These are phyloP conservation scores for Cyberlindnera petersonii DNA, from an alignment of 805 yeast species.

Conservation along the genomic window DNA sequence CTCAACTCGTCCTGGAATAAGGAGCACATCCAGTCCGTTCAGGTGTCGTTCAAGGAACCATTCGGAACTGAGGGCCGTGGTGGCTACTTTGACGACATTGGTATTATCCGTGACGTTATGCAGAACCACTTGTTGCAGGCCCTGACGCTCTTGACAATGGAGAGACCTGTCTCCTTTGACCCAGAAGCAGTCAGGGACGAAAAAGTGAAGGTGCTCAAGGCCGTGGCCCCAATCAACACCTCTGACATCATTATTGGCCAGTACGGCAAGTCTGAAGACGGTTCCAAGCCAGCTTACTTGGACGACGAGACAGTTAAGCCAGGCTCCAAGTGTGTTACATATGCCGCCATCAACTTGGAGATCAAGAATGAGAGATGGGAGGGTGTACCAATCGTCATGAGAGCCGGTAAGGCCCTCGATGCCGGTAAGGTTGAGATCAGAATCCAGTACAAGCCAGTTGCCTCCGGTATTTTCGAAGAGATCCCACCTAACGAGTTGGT, in stretches of 20 bases:
- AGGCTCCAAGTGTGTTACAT: slow-evolving; percentile 85
- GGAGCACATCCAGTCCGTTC: slow-evolving; percentile 72
- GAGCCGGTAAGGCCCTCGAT: slow-evolving; percentile 98
- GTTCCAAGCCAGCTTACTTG: slow-evolving; percentile 81
- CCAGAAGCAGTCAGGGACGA: slow-evolving; percentile 95
- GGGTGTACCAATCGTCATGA: slow-evolving; percentile 91
- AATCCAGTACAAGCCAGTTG: slow-evolving; percentile 84
- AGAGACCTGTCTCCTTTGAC: slow-evolving; percentile 85
- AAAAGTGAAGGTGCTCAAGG: slow-evolving; percentile 87
- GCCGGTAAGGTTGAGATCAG: slow-evolving; percentile 94
- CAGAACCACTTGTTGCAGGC: slow-evolving; percentile 96
- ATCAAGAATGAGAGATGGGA: slow-evolving; percentile 96
- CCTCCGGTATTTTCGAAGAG: slow-evolving; percentile 73
- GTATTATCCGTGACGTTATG: slow-evolving; percentile 96
- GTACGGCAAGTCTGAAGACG: slow-evolving; percentile 80
- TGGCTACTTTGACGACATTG: slow-evolving; percentile 93
- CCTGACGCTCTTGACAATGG: slow-evolving; percentile 89
- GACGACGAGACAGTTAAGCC: slow-evolving; percentile 88
- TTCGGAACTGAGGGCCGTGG: slow-evolving; percentile 99
- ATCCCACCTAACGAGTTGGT: slow-evolving; percentile 92
- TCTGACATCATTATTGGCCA: slow-evolving; percentile 81
- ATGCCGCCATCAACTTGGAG: slow-evolving; percentile 75
- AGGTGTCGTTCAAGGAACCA: slow-evolving; percentile 94
- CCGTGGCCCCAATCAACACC: slow-evolving; percentile 63
- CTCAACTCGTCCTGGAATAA: slow-evolving; percentile 87